Percentiles rank a stretch among this genome's conserved stretches.
These are phyloP conservation scores for Arthonia radiata DNA, from an alignment of 495 filamentous ascomycete genomes.

Conservation along the genomic window DNA sequence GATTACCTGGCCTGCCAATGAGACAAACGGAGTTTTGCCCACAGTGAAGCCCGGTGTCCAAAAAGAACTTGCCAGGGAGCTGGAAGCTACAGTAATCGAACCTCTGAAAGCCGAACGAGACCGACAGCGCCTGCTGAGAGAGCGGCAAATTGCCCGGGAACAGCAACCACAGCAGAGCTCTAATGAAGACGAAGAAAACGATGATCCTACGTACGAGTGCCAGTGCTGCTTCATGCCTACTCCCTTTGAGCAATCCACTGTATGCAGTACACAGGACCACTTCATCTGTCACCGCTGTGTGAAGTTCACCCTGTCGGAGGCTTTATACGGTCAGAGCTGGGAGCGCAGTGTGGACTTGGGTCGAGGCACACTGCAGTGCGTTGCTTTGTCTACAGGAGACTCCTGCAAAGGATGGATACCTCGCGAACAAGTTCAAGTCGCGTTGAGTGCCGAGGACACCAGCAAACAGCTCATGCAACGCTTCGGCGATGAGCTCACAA, in stretches of 20 bases:
- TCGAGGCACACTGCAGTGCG: conserved; percentile 49
- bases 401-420: conserved; percentile 52
- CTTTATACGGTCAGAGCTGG: conserved; percentile 85
- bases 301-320: conserved; percentile 50
- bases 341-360: conserved; percentile 46
- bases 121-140: no score
- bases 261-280: conserved; percentile 46
- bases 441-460: conserved; percentile 38
- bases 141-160: no score
- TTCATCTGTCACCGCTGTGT: conserved; percentile 74
- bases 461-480: conserved; percentile 43
- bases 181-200: conserved; percentile 48
- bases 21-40: no score
- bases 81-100: no score
- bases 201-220: conserved; percentile 57
- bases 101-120: no score
- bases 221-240: conserved; percentile 65
- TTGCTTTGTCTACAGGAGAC: conserved; percentile 29
- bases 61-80: no score
- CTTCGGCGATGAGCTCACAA: conserved; percentile 52
- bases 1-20: no score
- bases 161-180: no score
- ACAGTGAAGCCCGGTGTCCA: no score
- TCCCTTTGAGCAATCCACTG: conserved; percentile 58
- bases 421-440: conserved; percentile 37